These are phyloP conservation scores for Rugonectria rugulosa DNA, from an alignment of 2,329 filamentous ascomycete species.

Conservation along the genomic window DNA sequence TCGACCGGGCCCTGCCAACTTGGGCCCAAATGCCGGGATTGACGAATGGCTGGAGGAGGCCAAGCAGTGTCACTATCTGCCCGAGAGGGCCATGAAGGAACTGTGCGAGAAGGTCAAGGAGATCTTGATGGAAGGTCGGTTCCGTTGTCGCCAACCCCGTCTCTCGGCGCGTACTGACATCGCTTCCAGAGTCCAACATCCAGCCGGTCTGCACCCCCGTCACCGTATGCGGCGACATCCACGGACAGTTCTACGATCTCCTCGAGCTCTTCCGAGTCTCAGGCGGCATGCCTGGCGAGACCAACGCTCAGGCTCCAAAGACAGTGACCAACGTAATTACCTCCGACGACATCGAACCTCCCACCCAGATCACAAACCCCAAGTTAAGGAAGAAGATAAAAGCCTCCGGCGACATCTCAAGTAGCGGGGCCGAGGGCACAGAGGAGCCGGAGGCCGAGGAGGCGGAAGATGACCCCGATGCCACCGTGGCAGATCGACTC, in stretches of 20 bases:
- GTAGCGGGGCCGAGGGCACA: slow-evolving; percentile 58
- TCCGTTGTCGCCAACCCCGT: slow-evolving; percentile 3
- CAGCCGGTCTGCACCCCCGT: slow-evolving; percentile 97
- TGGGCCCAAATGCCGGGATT: slow-evolving; percentile 83
- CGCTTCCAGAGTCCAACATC: slow-evolving; percentile 85
- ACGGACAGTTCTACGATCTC: slow-evolving; percentile 98
- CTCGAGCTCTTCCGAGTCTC: slow-evolving; percentile 96
- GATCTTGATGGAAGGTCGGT: slow-evolving; percentile 92
- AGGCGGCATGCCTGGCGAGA: slow-evolving; percentile 93
- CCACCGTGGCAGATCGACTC: slow-evolving; percentile 40
- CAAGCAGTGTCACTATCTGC: slow-evolving; percentile 96
- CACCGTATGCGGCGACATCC: slow-evolving; percentile 97
- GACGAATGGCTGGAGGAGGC: slow-evolving; percentile 98
- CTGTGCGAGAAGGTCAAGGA: slow-evolving; percentile 99
- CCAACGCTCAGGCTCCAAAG: slow-evolving; percentile 71
- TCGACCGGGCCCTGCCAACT: slow-evolving; percentile 87
- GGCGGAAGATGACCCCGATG: slow-evolving; percentile 43
- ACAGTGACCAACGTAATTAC: slow-evolving; percentile 79
- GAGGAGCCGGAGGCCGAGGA: slow-evolving; percentile 57
- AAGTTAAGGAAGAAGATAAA: slow-evolving; percentile 88
- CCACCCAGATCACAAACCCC: slow-evolving; percentile 85
- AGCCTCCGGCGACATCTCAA: slow-evolving; percentile 41
- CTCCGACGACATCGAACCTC: slow-evolving; percentile 91
- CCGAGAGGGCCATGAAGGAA: slow-evolving; percentile 97
- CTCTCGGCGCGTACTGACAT: slow-evolving; percentile 26